phyloP scores from a whole-genome alignment of 441 rosid genomes.

The Gossypium davidsonii region DNA sequence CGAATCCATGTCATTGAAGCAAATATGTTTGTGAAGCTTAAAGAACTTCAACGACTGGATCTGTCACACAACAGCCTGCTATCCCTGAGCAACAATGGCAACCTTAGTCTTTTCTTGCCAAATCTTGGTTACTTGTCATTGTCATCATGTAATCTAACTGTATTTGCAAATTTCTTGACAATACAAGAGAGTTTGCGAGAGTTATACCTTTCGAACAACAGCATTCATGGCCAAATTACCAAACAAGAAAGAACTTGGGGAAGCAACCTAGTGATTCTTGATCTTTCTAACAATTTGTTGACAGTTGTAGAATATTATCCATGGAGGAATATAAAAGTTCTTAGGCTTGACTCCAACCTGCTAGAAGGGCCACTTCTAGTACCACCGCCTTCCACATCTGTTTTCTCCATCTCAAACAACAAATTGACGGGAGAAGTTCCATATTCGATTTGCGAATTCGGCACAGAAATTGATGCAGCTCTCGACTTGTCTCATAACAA shows the following conservation, averaged over 20 bases:
- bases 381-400: background rate
- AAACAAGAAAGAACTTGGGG: background rate
- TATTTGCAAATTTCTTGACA: conserved; percentile 6
- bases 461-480: background rate
- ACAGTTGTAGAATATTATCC: background rate
- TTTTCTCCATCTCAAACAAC: background rate
- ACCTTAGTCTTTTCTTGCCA: background rate
- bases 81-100: background rate
- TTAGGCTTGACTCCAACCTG: conserved; percentile 6
- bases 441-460: background rate
- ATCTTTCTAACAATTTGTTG: conserved; percentile 19
- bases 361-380: background rate
- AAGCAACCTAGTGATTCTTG: background rate
- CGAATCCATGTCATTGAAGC: background rate
- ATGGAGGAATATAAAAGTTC: background rate
- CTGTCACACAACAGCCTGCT: background rate
- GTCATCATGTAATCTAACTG: conserved; percentile 9
- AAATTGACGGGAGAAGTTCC: background rate
- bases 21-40: background rate
- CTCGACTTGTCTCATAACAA: background rate
- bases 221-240: background rate
- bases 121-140: background rate
- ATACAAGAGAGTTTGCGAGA: background rate
- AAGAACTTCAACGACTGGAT: background rate
- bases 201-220: background rate